Evolutionary conservation across 306 rosid genomes (phyloP).

Genomic region (Betula pendula): DNA sequence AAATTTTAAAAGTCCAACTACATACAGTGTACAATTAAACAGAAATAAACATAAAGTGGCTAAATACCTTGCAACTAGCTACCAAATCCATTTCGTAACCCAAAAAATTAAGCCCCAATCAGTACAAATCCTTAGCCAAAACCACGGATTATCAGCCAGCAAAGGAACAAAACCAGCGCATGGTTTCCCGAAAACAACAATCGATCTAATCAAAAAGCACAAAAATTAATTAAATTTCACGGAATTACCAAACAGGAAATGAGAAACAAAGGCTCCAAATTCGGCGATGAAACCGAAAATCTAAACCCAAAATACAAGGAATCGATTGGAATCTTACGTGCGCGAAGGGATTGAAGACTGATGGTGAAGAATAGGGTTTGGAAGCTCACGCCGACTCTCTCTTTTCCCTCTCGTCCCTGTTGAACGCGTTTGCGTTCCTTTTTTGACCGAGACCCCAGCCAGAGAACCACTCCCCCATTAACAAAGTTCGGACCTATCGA

Average conservation of each 20-base stretch:
- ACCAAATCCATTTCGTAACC: slow-evolving; percentile 49
- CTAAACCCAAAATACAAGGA: neutral
- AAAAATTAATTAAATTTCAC: slow-evolving; percentile 14
- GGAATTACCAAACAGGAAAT: neutral
- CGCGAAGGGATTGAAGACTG: neutral
- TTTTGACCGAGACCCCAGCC: slow-evolving; percentile 52
- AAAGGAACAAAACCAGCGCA: slow-evolving; percentile 24
- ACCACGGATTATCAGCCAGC: slow-evolving; percentile 16
- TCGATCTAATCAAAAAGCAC: slow-evolving; percentile 38
- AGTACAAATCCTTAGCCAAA: neutral
- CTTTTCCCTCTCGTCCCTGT: slow-evolving; percentile 24
- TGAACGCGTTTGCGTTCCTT: slow-evolving; percentile 35
- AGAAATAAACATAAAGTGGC: neutral
- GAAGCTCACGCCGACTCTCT: slow-evolving; percentile 29
- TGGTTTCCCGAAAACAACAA: slow-evolving; percentile 20
- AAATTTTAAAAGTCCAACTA: neutral
- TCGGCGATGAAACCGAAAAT: neutral
- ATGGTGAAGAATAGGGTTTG: slow-evolving; percentile 11
- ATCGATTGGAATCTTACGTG: neutral
- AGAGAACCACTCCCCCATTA: slow-evolving; percentile 38
- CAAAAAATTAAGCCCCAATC: neutral
- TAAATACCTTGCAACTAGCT: slow-evolving; percentile 58
- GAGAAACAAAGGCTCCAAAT: neutral
- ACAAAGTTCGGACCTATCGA: slow-evolving; percentile 57
- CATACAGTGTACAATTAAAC: neutral